phyloP scores from a whole-genome alignment of 2,329 filamentous ascomycete genomes.

The Colletotrichum ledebouriae region DNA sequence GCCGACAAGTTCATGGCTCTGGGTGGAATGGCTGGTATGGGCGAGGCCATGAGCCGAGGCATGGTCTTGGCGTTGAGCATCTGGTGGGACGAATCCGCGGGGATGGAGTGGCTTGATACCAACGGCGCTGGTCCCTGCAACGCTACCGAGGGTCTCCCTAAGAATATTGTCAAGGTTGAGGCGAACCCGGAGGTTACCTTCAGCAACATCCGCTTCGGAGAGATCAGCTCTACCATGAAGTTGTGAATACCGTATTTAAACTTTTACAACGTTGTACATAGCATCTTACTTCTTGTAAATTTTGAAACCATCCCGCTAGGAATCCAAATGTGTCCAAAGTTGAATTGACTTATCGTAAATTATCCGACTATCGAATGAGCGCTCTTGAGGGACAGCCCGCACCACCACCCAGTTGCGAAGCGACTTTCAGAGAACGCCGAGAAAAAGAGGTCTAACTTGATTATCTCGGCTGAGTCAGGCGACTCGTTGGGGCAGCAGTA shows the following conservation, averaged over 20 bases:
- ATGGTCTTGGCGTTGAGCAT: slow-evolving; percentile 69
- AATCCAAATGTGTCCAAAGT: too few species aligned
- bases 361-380: too few species aligned
- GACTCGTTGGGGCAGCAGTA: slow-evolving; percentile 70
- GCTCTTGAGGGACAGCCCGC: too few species aligned
- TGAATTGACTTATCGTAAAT: too few species aligned
- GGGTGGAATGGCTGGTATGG: slow-evolving; percentile 58
- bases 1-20: slow-evolving; percentile 48
- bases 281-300: too few species aligned
- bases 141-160: slow-evolving; percentile 65
- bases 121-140: slow-evolving; percentile 67
- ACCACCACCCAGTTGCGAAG: slow-evolving; percentile 53
- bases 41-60: slow-evolving; percentile 59
- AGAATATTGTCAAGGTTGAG: slow-evolving; percentile 57
- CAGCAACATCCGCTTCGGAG: slow-evolving; percentile 69
- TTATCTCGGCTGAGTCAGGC: slow-evolving; percentile 61
- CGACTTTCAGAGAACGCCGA: slow-evolving; percentile 60
- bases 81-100: slow-evolving; percentile 66
- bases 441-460: slow-evolving; percentile 61
- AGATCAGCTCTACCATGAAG: slow-evolving; percentile 58
- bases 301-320: too few species aligned
- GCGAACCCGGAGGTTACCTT: slow-evolving; percentile 65
- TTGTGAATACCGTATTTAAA: too few species aligned
- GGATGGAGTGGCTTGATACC: slow-evolving; percentile 70
- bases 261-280: too few species aligned